Conservation (phyloP, 768 basidiomycete genomes). For the Sistotremastrum suecicum region DNA sequence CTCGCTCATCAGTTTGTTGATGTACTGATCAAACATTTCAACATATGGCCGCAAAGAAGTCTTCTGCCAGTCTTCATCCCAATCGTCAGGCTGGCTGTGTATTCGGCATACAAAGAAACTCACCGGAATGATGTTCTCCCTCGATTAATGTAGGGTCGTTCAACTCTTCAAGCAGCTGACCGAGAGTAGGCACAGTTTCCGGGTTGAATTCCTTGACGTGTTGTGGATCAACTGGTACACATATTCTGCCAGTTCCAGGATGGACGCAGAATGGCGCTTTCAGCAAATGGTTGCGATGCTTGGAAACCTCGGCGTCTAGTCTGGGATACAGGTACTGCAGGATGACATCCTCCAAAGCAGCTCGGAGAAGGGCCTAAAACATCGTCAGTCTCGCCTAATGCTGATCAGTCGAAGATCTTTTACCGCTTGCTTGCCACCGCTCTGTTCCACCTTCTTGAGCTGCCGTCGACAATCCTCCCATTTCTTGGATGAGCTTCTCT, state of each 20-base stretch:
- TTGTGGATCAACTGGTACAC: slow-evolving; percentile 78
- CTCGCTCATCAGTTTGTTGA: slow-evolving; percentile 39
- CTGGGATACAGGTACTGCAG: slow-evolving; percentile 93
- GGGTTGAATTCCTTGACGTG: slow-evolving; percentile 75
- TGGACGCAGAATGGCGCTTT: slow-evolving; percentile 97
- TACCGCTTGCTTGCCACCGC: slow-evolving; percentile 18
- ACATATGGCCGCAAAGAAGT: slow-evolving; percentile 86
- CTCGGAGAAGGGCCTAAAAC: slow-evolving; percentile 14
- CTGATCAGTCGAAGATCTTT: background rate
- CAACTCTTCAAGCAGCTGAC: slow-evolving; percentile 69
- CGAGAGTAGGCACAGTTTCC: slow-evolving; percentile 71
- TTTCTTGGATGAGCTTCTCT: slow-evolving; percentile 48
- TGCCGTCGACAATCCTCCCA: slow-evolving; percentile 46
- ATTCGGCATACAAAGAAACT: slow-evolving; percentile 35
- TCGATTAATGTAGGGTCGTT: slow-evolving; percentile 23
- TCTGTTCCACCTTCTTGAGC: slow-evolving; percentile 14
- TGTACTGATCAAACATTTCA: slow-evolving; percentile 76
- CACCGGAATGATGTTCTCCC: slow-evolving; percentile 11
- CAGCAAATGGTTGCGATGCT: slow-evolving; percentile 92
- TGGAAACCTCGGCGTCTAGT: slow-evolving; percentile 93
- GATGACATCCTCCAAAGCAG: slow-evolving; percentile 73
- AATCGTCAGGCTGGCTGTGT: background rate
- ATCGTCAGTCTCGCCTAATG: background rate
- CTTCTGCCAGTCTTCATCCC: slow-evolving; percentile 54
- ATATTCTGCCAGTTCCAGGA: slow-evolving; percentile 90